Percentiles rank a stretch among this genome's conserved stretches.
Conservation (phyloP, 139 green algal genomes). For the Choricystis sp. region DNA sequence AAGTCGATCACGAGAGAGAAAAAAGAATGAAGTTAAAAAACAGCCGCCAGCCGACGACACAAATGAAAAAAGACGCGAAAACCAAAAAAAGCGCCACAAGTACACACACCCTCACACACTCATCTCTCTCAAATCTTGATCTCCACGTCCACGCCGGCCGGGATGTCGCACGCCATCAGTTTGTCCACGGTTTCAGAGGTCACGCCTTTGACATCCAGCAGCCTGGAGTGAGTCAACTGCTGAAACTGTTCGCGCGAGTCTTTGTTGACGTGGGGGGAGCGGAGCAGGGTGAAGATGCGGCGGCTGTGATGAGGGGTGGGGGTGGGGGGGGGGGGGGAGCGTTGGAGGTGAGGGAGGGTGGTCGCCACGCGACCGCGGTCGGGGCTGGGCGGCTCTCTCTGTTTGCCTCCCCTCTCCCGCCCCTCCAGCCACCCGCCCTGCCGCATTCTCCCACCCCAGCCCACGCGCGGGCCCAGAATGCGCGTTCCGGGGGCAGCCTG, state of each 20-base stretch:
- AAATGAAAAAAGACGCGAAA: background rate
- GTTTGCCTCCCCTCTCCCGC: too few relatives aligned
- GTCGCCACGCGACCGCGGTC: too few relatives aligned
- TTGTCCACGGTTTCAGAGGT: constrained; percentile 51
- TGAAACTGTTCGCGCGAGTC: constrained; percentile 77
- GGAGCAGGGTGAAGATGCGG: constrained; percentile 47
- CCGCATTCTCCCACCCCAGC: too few relatives aligned
- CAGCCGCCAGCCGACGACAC: too few relatives aligned
- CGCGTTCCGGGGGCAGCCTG: too few relatives aligned
- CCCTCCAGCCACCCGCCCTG: too few relatives aligned
- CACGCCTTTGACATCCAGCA: constrained; percentile 60
- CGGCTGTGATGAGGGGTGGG: constrained; percentile 4
- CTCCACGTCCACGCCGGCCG: constrained; percentile 57
- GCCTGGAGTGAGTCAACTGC: constrained; percentile 43
- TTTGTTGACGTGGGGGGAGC: constrained; percentile 80
- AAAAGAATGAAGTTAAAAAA: too few relatives aligned
- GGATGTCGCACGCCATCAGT: constrained; percentile 72
- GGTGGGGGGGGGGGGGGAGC: background rate
- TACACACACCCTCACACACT: background rate
- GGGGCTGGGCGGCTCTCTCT: too few relatives aligned
- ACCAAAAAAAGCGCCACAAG: background rate
- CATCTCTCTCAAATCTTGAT: constrained; percentile 31
- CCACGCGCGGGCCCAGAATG: too few relatives aligned
- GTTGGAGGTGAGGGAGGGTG: background rate
- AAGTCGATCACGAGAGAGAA: too few relatives aligned